Percentiles rank a stretch among this genome's conserved stretches.
phyloP scores from a whole-genome alignment of 768 basidiomycete genomes.

The Rhodotorula kratochvilovae region DNA sequence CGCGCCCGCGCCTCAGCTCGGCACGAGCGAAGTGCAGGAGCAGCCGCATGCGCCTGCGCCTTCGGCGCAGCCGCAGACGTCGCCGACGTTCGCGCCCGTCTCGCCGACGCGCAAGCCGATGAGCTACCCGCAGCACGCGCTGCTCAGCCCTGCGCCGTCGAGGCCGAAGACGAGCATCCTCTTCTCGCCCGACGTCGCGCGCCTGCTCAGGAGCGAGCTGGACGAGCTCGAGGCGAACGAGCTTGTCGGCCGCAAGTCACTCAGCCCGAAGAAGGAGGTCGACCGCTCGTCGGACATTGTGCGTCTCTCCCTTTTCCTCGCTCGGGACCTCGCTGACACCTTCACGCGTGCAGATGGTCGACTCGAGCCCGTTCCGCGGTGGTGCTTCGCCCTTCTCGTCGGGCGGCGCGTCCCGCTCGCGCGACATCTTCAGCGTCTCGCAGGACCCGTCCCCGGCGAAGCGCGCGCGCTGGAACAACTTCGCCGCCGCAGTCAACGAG shows the following conservation, averaged over 20 bases:
- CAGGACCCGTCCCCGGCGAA: slow-evolving; percentile 5
- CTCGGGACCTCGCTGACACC: not conserved
- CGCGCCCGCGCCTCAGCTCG: not conserved
- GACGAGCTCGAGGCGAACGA: slow-evolving; percentile 34
- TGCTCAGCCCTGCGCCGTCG: slow-evolving; percentile 24
- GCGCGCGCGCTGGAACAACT: slow-evolving; percentile 26
- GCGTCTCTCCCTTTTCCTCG: not conserved
- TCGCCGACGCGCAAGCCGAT: not conserved
- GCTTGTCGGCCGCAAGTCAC: not conserved
- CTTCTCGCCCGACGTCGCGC: slow-evolving; percentile 34
- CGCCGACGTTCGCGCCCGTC: not conserved
- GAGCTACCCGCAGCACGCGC: slow-evolving; percentile 13
- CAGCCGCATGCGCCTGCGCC: not conserved
- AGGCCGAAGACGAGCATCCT: slow-evolving; percentile 18
- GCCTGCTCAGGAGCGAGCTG: slow-evolving; percentile 34
- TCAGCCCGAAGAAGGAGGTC: slow-evolving; percentile 9
- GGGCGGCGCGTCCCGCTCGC: slow-evolving; percentile 11
- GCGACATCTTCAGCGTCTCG: slow-evolving; percentile 22
- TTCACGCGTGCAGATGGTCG: not conserved
- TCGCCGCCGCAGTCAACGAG: not conserved
- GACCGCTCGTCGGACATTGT: slow-evolving; percentile 26
- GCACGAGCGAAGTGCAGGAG: not conserved
- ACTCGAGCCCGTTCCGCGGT: slow-evolving; percentile 24
- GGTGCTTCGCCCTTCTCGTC: slow-evolving; percentile 17
- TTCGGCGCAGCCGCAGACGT: not conserved